phyloP scores from a whole-genome alignment of 1,284 basidiomycete genomes.

The Ustilago trichophora region DNA sequence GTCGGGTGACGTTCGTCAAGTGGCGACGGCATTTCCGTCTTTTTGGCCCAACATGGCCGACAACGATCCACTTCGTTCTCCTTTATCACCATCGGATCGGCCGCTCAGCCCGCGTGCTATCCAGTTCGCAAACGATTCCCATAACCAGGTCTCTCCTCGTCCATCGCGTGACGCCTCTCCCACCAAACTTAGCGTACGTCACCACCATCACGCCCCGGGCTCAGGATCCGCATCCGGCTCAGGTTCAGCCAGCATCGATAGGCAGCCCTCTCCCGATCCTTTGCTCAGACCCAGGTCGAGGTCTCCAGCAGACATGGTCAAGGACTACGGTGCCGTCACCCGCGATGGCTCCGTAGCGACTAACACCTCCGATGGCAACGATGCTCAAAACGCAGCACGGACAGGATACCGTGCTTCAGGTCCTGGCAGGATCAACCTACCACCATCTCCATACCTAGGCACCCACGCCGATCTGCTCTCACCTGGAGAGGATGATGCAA shows the following conservation, averaged over 20 bases:
- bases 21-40: too few relatives aligned
- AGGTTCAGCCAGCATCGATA: slow-evolving; percentile 1
- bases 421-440: slow-evolving; percentile 36
- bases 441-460: slow-evolving; percentile 27
- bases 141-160: slow-evolving; percentile 11
- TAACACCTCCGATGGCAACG: neutral
- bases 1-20: too few relatives aligned
- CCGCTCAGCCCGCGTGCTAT: slow-evolving; percentile 36
- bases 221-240: neutral
- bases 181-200: slow-evolving; percentile 4
- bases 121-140: slow-evolving; percentile 38
- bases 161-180: slow-evolving; percentile 25
- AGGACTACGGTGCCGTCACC: slow-evolving; percentile 20
- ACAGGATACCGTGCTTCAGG: slow-evolving; percentile 33
- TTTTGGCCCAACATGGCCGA: slow-evolving; percentile 16
- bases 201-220: neutral
- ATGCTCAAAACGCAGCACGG: neutral
- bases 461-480: slow-evolving; percentile 10
- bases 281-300: slow-evolving; percentile 11
- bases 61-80: slow-evolving; percentile 35
- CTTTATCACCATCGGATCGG: slow-evolving; percentile 14
- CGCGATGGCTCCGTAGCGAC: slow-evolving; percentile 1
- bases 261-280: slow-evolving; percentile 24
- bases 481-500: slow-evolving; percentile 10
- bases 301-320: slow-evolving; percentile 18